Evolutionary conservation across 2,329 filamentous ascomycete species (phyloP), one percentile per base, ranked within the genome.

Genomic region (Stachybotrys chlorohalonatus): DNA sequence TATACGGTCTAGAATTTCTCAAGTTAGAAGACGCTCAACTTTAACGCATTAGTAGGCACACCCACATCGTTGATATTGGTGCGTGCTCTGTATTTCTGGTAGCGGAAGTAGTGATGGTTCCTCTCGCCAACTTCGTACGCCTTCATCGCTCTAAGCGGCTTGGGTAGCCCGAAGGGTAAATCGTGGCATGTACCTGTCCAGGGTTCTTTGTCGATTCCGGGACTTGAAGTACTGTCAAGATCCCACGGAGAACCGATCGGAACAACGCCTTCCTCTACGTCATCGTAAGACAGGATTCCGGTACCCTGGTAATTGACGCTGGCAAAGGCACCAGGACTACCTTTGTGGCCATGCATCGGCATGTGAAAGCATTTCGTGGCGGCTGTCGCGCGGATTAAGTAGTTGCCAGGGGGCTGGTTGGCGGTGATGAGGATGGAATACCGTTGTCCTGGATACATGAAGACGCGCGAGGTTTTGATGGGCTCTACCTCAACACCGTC

Each of bases 401-500:
- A 63, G 31, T 53, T 58, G 48, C 55, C 59, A 31, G 53, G 9
- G 3, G 57, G 55, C 39, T 63, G 60, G 53, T 73, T 75, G 36
- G 74, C 75, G 1, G 75, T 78, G 15, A 81, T 59, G 3, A 81
- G 63, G 4, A 81, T 66, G 6, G 70, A 68, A 60, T 78, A 78
- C 9, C 78, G 72, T 61, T 81, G 78, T 1, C 75, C 78, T 1
- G 73, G 68, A 1, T 76, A 67, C 47, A 81, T 65, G 56, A 78
- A 79, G 24, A 80, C 53, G 59, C 56, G 69, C 67, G 42, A 65
- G 0, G 75, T 72, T 51, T 74, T 70, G 5, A 69, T 63, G 11
- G 73, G 71, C 31, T 79, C 72, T 2, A 71, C 74, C 57, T 76
- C 80, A 6, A 80, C 71, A 4, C 77, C 78, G 55, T 80, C 78